Base-by-base conservation (phyloP, 2,329 filamentous ascomycete genomes). In the Colletotrichum somersetense region DNA sequence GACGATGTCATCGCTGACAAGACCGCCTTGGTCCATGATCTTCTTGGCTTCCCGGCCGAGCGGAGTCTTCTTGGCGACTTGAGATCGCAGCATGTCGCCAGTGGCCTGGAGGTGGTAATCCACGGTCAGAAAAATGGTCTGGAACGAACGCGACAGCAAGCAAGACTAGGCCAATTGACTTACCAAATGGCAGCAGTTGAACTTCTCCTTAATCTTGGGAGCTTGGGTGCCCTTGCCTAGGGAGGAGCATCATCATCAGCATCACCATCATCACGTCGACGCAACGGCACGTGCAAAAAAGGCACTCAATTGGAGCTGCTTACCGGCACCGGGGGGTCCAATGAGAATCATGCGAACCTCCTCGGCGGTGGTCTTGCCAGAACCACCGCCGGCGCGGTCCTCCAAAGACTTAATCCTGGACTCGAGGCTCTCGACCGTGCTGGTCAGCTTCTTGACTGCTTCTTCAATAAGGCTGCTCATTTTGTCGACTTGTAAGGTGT, bases 211-310 rank as follows among this genome's bases (percentile, higher is more conserved):
- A 86, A 99, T 96, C 84, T 93, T 96, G 76, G 96, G 96, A 72
- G 96, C 96, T 85, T 99, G 96, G 53, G 96, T 99, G 85, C 96
- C 96, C 91, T 99, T 99, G 87, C 96, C 96, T 98, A 80, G n/a
- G 55, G 23, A 33, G 44, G 55, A 58, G 30, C 35, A 58, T 74
- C 56, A 59, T 46, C 46, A 67, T 72, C 55, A 72, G 64, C 57
- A 53, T 52, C 46, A 67, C 68, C 56, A 69, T 64, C 57, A 52
- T 26, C n/a, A 33, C 42, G 33, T 52, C 53, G 6, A 59, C 40
- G 38, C 26, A 18, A 57, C 26, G 12, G 62, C 42, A 26, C 42
- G 40, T 55, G 71, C 40, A 20, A 63, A 62, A 62, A 69, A 55
- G 61, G 61, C 35, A 57, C 59, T 64, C 52, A 33, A 61, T 53